These are phyloP conservation scores for Saitozyma podzolica DNA, from an alignment of 768 basidiomycete species.

Conservation along the genomic window DNA sequence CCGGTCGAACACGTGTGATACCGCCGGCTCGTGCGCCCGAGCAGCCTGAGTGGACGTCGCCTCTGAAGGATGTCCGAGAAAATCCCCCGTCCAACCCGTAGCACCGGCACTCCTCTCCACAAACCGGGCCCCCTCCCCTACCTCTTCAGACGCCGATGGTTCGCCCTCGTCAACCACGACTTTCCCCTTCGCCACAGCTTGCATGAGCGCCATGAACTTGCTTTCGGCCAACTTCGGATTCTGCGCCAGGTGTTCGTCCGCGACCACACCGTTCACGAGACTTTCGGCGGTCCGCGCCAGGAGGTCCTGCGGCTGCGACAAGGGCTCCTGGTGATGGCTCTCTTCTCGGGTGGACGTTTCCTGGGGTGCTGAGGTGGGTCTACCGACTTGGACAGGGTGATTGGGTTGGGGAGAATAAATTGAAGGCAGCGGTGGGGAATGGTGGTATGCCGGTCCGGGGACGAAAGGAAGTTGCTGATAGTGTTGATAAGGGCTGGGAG, in stretches of 20 bases:
- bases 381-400: neutral
- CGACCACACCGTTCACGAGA: constrained; percentile 12
- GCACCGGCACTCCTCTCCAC: neutral
- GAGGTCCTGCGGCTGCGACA: constrained; percentile 25
- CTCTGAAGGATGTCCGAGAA: constrained; percentile 4
- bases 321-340: neutral
- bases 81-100: constrained; percentile 27
- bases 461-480: neutral
- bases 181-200: constrained; percentile 15
- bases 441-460: neutral
- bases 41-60: constrained; percentile 2
- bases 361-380: neutral
- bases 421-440: too few species aligned
- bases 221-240: constrained; percentile 40
- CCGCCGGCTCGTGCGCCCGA: neutral
- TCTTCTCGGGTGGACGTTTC: neutral
- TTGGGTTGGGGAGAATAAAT: neutral
- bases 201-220: constrained; percentile 29
- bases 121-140: constrained; percentile 29
- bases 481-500: neutral
- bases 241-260: constrained; percentile 2
- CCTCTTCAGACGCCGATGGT: constrained; percentile 11
- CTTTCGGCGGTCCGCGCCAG: constrained; percentile 26
- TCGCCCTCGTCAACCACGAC: constrained; percentile 29
- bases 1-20: too few species aligned